These are phyloP conservation scores for Podospora fimiseda DNA, from an alignment of 495 filamentous ascomycete genomes.

Conservation along the genomic window DNA sequence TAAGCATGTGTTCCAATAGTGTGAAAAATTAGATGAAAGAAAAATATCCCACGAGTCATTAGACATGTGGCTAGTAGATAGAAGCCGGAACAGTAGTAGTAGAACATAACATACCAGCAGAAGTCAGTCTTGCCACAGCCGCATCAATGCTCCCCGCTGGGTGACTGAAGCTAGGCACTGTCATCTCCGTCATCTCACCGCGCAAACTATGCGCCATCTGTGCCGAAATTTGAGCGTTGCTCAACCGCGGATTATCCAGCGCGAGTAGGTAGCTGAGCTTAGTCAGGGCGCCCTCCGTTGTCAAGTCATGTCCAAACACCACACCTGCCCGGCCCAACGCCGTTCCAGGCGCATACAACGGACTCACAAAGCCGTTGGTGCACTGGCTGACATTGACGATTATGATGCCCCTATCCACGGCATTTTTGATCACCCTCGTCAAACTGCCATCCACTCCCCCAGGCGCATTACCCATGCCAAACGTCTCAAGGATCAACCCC, in stretches of 20 bases:
- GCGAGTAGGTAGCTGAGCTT: slow-evolving; percentile 89
- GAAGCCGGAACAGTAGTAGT: background rate
- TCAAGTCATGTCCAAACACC: slow-evolving; percentile 89
- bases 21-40: background rate
- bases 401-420: slow-evolving; percentile 73
- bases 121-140: slow-evolving; percentile 26
- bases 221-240: slow-evolving; percentile 53
- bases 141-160: slow-evolving; percentile 47
- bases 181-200: slow-evolving; percentile 79
- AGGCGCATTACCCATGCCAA: slow-evolving; percentile 91
- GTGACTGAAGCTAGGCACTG: slow-evolving; percentile 59
- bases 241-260: slow-evolving; percentile 44
- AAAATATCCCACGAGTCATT: background rate
- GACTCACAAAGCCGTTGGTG: slow-evolving; percentile 77
- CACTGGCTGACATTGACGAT: slow-evolving; percentile 96
- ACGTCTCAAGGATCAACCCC: slow-evolving; percentile 88
- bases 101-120: slow-evolving; percentile 21
- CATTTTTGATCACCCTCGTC: slow-evolving; percentile 70
- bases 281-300: slow-evolving; percentile 86
- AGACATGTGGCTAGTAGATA: slow-evolving; percentile 23
- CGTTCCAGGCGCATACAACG: slow-evolving; percentile 88
- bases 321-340: slow-evolving; percentile 81
- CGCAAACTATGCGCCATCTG: slow-evolving; percentile 72
- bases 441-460: slow-evolving; percentile 75
- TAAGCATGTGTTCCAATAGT: slow-evolving; percentile 20